Conservation (phyloP, 1,284 basidiomycete species). For the Rhizoctonia solani region DNA sequence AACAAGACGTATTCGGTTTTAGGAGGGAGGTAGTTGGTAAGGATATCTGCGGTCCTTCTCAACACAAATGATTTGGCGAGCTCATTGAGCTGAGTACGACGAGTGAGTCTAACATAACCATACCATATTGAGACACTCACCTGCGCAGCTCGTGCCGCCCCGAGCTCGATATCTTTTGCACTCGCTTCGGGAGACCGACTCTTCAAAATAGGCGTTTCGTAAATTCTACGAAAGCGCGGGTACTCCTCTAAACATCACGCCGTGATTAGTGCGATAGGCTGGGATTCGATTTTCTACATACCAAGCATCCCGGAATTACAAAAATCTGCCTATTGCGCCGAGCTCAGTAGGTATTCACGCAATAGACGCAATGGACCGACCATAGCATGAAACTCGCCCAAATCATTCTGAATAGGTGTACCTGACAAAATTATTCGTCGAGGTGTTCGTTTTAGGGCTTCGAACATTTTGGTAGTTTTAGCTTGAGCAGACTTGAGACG, state of each 20-base stretch:
- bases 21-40: constrained; percentile 86
- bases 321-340: constrained; percentile 85
- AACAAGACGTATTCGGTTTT: constrained; percentile 96
- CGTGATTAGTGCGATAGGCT: neutral
- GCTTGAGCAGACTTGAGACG: constrained; percentile 90
- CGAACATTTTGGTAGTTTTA: constrained; percentile 91
- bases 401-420: constrained; percentile 96
- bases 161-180: constrained; percentile 71
- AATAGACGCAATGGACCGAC: constrained; percentile 50
- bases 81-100: constrained; percentile 61
- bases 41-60: constrained; percentile 79
- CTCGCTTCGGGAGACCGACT: constrained; percentile 80
- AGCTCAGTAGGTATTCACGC: neutral
- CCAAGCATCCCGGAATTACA: constrained; percentile 90
- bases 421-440: constrained; percentile 90
- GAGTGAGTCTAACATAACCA: constrained; percentile 10
- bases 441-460: constrained; percentile 66
- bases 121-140: constrained; percentile 48
- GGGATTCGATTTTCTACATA: constrained; percentile 47
- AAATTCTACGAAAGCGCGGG: constrained; percentile 73
- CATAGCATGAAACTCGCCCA: constrained; percentile 96
- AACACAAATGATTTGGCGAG: constrained; percentile 88
- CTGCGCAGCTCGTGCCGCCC: constrained; percentile 72
- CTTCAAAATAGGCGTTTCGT: constrained; percentile 88
- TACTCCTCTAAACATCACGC: constrained; percentile 61